Conservation (phyloP, 2,329 filamentous ascomycete species). For the Talaromyces sp. region DNA sequence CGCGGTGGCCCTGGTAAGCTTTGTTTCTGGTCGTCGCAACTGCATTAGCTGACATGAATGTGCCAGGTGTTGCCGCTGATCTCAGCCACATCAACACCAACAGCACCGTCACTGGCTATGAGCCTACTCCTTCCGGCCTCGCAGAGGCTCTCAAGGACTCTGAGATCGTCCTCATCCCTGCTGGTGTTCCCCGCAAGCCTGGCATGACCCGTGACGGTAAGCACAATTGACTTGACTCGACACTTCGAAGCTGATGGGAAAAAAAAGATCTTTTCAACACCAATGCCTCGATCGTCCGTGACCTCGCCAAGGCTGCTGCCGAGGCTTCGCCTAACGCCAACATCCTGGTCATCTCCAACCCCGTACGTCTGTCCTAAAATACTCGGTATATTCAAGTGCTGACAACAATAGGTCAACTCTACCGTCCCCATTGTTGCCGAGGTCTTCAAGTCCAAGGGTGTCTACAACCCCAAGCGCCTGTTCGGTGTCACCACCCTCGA, state of each 20-base stretch:
- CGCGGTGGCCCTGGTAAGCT: slow-evolving; percentile 76
- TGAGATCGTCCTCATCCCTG: slow-evolving; percentile 95
- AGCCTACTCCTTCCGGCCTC: slow-evolving; percentile 70
- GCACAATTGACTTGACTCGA: slow-evolving; percentile 13
- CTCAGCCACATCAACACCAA: slow-evolving; percentile 99
- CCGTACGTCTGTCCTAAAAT: slow-evolving; percentile 48
- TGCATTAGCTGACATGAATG: slow-evolving; percentile 15
- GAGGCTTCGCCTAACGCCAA: slow-evolving; percentile 86
- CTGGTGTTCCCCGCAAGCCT: slow-evolving; percentile 97
- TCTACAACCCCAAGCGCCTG: slow-evolving; percentile 98
- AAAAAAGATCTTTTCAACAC: slow-evolving; percentile 92
- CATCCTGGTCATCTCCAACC: slow-evolving; percentile 97
- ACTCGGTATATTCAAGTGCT: background rate
- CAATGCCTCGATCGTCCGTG: slow-evolving; percentile 98
- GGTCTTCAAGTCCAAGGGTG: slow-evolving; percentile 89
- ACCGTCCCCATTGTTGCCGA: slow-evolving; percentile 97
- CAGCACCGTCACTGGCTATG: slow-evolving; percentile 87
- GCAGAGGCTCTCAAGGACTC: slow-evolving; percentile 74
- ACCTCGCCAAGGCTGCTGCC: slow-evolving; percentile 92
- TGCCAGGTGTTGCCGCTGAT: slow-evolving; percentile 89
- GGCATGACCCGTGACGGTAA: slow-evolving; percentile 95
- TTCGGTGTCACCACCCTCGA: slow-evolving; percentile 99
- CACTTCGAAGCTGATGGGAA: background rate
- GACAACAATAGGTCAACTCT: slow-evolving; percentile 71
- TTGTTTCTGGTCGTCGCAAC: background rate